Percentiles rank a stretch among this genome's conserved stretches.
Evolutionary conservation across 2,329 filamentous ascomycete species (phyloP).

Genomic region (Helminthosporium solani): DNA sequence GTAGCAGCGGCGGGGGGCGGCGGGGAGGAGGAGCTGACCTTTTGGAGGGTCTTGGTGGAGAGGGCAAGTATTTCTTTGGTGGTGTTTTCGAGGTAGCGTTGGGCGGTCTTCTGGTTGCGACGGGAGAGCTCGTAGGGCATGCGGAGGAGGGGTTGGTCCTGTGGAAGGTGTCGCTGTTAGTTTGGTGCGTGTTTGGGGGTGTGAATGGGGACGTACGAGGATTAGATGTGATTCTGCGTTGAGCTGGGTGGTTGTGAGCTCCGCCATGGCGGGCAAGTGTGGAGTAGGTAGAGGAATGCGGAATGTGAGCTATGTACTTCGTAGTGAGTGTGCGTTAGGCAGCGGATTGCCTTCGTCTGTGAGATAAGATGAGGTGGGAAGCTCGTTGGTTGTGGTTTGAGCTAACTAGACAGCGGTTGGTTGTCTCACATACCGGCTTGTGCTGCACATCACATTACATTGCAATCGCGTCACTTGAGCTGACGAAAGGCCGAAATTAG

Average conservation of each 20-base stretch:
- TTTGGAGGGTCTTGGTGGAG: slow-evolving; percentile 62
- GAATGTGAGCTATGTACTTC: neutral
- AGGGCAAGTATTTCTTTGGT: slow-evolving; percentile 61
- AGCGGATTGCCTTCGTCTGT: neutral
- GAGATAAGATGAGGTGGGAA: slow-evolving; percentile 2
- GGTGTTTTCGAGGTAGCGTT: slow-evolving; percentile 73
- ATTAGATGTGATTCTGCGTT: slow-evolving; percentile 75
- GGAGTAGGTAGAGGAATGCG: neutral
- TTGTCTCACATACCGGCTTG: slow-evolving; percentile 16
- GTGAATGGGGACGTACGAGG: slow-evolving; percentile 55
- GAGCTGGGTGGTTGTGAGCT: slow-evolving; percentile 61
- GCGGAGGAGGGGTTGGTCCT: slow-evolving; percentile 94
- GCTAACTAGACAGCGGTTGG: slow-evolving; percentile 18
- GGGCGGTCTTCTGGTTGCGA: slow-evolving; percentile 88
- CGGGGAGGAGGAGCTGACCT: too few relatives aligned
- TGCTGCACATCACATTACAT: slow-evolving; percentile 5
- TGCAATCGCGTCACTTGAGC: too few relatives aligned
- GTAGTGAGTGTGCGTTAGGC: neutral
- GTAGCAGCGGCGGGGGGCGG: slow-evolving; percentile 28
- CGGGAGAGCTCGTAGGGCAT: slow-evolving; percentile 89
- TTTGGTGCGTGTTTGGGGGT: slow-evolving; percentile 1
- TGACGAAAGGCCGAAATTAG: too few relatives aligned
- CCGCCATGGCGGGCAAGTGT: slow-evolving; percentile 42
- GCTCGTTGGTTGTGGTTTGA: slow-evolving; percentile 13
- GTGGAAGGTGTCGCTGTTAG: neutral